Evolutionary conservation across 371 early-diverging fungal genomes (phyloP).

Genomic region (Mucor velutinosus): DNA sequence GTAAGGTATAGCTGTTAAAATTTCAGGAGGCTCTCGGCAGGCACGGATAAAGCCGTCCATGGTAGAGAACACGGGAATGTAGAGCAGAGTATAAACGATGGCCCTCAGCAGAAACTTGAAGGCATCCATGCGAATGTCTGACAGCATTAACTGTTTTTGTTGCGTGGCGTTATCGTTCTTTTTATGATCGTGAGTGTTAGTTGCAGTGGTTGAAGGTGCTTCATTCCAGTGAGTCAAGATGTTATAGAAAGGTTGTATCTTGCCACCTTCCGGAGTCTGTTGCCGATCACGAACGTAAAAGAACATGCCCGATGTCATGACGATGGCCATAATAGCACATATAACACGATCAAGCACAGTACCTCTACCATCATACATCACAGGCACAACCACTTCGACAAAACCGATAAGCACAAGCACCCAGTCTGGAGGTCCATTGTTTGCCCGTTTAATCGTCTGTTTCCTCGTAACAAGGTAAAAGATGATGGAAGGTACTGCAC

Average conservation of each 20-base stretch:
- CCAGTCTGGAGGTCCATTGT: slow-evolving; percentile 2
- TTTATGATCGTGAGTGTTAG: background rate
- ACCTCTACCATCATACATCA: slow-evolving; percentile 8
- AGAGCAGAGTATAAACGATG: slow-evolving; percentile 8
- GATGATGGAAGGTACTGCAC: slow-evolving; percentile 13
- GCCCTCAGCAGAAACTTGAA: slow-evolving; percentile 13
- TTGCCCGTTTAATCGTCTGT: background rate
- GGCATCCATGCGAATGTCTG: slow-evolving; percentile 18
- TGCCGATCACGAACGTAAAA: slow-evolving; percentile 23
- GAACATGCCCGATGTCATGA: slow-evolving; percentile 30
- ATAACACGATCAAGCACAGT: slow-evolving; percentile 13
- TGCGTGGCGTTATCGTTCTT: background rate
- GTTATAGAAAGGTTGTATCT: slow-evolving; percentile 8
- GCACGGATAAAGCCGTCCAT: slow-evolving; percentile 33
- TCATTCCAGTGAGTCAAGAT: slow-evolving; percentile 27
- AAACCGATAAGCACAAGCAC: background rate
- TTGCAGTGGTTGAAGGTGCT: background rate
- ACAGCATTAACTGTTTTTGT: background rate
- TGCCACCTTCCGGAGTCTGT: slow-evolving; percentile 6
- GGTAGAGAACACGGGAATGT: slow-evolving; percentile 22
- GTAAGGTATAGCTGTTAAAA: background rate
- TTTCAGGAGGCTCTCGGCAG: slow-evolving; percentile 25
- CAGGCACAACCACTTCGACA: slow-evolving; percentile 9
- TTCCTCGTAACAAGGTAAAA: slow-evolving; percentile 8
- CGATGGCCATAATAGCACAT: slow-evolving; percentile 19